These are phyloP conservation scores for Bipolaris bicolor DNA, from an alignment of 2,329 filamentous ascomycete genomes.

Conservation along the genomic window DNA sequence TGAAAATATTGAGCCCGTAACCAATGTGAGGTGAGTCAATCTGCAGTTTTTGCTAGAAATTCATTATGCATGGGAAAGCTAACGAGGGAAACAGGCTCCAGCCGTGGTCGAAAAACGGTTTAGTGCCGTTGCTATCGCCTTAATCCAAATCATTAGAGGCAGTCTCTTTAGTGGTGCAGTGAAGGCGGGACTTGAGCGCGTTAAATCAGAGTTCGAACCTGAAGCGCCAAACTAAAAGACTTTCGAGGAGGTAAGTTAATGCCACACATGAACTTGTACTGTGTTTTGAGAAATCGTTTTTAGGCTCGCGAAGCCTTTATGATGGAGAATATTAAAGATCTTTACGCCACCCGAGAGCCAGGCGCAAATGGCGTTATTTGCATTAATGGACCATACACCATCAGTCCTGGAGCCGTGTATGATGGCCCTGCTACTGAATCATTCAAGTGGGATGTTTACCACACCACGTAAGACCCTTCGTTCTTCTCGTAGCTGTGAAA, in stretches of 20 bases:
- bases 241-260: background rate
- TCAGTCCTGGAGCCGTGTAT: background rate
- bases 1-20: background rate
- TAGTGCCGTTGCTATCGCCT: background rate
- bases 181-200: background rate
- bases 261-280: background rate
- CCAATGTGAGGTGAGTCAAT: background rate
- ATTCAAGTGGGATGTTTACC: background rate
- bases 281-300: background rate
- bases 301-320: background rate
- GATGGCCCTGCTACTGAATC: background rate
- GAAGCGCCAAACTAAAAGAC: too few relatives aligned
- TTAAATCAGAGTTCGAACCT: too few relatives aligned
- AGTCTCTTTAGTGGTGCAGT: background rate
- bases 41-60: background rate
- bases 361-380: background rate
- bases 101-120: background rate
- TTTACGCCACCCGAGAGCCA: background rate
- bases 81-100: background rate
- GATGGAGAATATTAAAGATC: background rate
- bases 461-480: background rate
- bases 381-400: background rate
- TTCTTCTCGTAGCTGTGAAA: background rate
- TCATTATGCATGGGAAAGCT: background rate
- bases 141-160: background rate